phyloP scores from a whole-genome alignment of 2,329 filamentous ascomycete genomes.

The Clarireedia paspali region DNA sequence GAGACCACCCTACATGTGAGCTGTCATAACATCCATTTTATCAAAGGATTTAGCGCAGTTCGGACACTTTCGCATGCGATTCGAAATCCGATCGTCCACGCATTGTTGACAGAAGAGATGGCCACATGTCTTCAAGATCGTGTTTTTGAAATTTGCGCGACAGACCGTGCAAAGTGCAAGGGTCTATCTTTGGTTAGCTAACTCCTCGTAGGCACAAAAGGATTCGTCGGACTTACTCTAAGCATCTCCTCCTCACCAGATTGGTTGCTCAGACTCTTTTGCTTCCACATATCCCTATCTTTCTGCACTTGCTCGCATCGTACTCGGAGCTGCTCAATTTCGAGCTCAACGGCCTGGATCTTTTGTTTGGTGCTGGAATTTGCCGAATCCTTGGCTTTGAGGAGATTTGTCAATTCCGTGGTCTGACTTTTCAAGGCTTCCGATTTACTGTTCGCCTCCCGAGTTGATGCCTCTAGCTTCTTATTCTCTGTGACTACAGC shows the following conservation, averaged over 20 bases:
- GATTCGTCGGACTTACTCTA: slow-evolving; percentile 54
- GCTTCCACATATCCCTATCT: slow-evolving; percentile 79
- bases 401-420: slow-evolving; percentile 63
- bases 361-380: slow-evolving; percentile 45
- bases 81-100: slow-evolving; percentile 80
- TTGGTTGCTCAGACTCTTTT: slow-evolving; percentile 71
- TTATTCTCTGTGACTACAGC: slow-evolving; percentile 65
- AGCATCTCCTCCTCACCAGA: slow-evolving; percentile 79
- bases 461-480: slow-evolving; percentile 62
- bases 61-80: slow-evolving; percentile 90
- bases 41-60: slow-evolving; percentile 91
- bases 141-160: slow-evolving; percentile 89
- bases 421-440: slow-evolving; percentile 73
- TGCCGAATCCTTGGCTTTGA: slow-evolving; percentile 67
- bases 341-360: slow-evolving; percentile 57
- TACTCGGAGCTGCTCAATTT: slow-evolving; percentile 72
- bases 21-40: slow-evolving; percentile 77
- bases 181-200: slow-evolving; percentile 42
- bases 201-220: slow-evolving; percentile 10
- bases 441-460: slow-evolving; percentile 60
- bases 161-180: slow-evolving; percentile 88
- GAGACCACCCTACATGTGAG: slow-evolving; percentile 39
- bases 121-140: slow-evolving; percentile 85
- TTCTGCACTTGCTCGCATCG: slow-evolving; percentile 73
- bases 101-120: slow-evolving; percentile 91